A percentile compares a stretch with the other conserved stretches of the same genome.
phyloP scores from a whole-genome alignment of 2,329 filamentous ascomycete species.

The Ceratocystis harringtonii region DNA sequence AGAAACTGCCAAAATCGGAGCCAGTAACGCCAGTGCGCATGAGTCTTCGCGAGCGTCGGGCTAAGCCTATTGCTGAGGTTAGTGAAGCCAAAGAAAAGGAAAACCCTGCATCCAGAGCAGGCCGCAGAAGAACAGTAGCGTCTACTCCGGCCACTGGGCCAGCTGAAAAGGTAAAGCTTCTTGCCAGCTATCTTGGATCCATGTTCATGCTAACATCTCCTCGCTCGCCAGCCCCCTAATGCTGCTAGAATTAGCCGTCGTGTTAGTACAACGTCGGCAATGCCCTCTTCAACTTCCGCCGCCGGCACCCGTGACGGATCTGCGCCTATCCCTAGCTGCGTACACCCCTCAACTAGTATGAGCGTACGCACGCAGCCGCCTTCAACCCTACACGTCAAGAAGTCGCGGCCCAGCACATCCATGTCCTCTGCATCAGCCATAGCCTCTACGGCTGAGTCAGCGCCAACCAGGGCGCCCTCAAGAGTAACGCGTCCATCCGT shows the following conservation, averaged over 20 bases:
- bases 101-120: conserved; percentile 25
- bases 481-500: not conserved
- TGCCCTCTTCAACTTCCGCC: conserved; percentile 18
- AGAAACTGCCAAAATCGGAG: conserved; percentile 40
- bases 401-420: conserved; percentile 12
- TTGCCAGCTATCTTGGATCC: not conserved
- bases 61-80: conserved; percentile 38
- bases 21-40: conserved; percentile 35
- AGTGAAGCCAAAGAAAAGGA: conserved; percentile 30
- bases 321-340: not conserved
- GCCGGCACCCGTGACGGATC: not conserved
- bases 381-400: conserved; percentile 12
- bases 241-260: conserved; percentile 26
- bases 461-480: not conserved
- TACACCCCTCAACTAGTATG: conserved; percentile 9
- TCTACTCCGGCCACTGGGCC: conserved; percentile 19
- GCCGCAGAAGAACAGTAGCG: conserved; percentile 46
- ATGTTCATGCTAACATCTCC: not conserved
- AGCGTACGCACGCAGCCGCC: not conserved
- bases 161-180: conserved; percentile 28
- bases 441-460: not conserved
- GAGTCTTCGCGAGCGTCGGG: conserved; percentile 58
- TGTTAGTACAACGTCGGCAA: conserved; percentile 34
- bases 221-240: not conserved
- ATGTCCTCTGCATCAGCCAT: not conserved